Conservation (phyloP, 2,329 filamentous ascomycete species). For the Clonostachys solani region DNA sequence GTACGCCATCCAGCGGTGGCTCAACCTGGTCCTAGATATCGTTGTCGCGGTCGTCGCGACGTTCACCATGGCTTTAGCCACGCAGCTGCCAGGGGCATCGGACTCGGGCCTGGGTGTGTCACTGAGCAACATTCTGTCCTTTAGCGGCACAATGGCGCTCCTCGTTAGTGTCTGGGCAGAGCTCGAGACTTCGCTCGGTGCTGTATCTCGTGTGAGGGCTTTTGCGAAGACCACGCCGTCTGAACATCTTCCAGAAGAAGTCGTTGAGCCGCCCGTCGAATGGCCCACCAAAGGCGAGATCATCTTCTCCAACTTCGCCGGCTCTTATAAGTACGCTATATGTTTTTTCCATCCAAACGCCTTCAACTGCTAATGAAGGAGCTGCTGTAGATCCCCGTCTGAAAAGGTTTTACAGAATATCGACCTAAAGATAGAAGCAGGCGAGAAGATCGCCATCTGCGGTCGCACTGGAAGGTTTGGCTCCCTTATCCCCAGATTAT, state of each 20-base stretch:
- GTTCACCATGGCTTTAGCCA: slow-evolving; percentile 37
- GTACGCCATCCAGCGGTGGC: slow-evolving; percentile 43
- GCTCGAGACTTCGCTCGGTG: slow-evolving; percentile 21
- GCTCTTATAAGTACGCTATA: slow-evolving; percentile 15
- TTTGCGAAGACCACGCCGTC: slow-evolving; percentile 12
- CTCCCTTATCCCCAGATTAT: neutral
- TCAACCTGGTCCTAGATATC: slow-evolving; percentile 41
- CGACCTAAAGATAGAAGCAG: slow-evolving; percentile 13
- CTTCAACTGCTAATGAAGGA: neutral
- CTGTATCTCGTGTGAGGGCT: slow-evolving; percentile 13
- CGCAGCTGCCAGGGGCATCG: slow-evolving; percentile 14
- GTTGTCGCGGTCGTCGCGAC: slow-evolving; percentile 40
- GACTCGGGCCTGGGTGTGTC: slow-evolving; percentile 21
- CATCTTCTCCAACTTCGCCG: slow-evolving; percentile 15
- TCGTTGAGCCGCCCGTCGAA: slow-evolving; percentile 4
- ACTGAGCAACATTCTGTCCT: slow-evolving; percentile 16
- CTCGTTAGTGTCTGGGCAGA: slow-evolving; percentile 21
- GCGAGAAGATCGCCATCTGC: slow-evolving; percentile 22
- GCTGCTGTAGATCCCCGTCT: slow-evolving; percentile 12
- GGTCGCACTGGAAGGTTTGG: slow-evolving; percentile 20
- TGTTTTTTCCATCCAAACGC: neutral
- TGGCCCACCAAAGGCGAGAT: slow-evolving; percentile 20
- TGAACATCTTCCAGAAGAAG: slow-evolving; percentile 9
- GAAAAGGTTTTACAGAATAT: slow-evolving; percentile 10
- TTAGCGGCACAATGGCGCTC: slow-evolving; percentile 10